These are phyloP conservation scores for Cochlearia excelsa DNA, from an alignment of 345 rosid species.

Conservation along the genomic window DNA sequence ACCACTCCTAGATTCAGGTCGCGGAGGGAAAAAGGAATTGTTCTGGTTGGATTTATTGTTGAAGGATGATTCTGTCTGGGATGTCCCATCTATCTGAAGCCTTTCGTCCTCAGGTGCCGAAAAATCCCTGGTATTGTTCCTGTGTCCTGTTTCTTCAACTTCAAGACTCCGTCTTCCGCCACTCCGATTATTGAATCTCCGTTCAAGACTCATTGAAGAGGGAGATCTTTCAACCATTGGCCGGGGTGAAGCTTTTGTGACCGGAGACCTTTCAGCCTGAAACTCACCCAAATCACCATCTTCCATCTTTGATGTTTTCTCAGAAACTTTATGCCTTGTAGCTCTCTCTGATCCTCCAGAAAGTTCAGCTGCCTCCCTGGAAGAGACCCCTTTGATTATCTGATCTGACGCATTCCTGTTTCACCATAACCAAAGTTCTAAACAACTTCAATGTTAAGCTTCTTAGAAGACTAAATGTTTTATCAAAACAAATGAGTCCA, in stretches of 20 bases:
- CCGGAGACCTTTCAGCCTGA: slow-evolving; percentile 59
- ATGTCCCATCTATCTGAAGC: slow-evolving; percentile 54
- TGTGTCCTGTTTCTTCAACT: slow-evolving; percentile 66
- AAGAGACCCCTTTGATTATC: slow-evolving; percentile 51
- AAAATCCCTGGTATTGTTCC: slow-evolving; percentile 46
- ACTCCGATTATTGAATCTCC: slow-evolving; percentile 54
- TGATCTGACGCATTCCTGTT: slow-evolving; percentile 56
- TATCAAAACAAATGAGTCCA: background rate
- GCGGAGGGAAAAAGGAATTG: slow-evolving; percentile 55
- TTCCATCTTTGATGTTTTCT: slow-evolving; percentile 54
- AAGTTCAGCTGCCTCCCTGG: slow-evolving; percentile 48
- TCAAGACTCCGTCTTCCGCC: slow-evolving; percentile 65
- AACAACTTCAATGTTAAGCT: slow-evolving; percentile 17
- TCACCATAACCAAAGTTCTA: slow-evolving; percentile 22
- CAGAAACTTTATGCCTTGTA: slow-evolving; percentile 55
- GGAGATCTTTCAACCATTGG: slow-evolving; percentile 8
- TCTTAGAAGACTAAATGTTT: slow-evolving; percentile 3
- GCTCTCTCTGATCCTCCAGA: slow-evolving; percentile 61
- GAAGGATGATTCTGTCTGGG: slow-evolving; percentile 56
- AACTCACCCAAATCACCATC: slow-evolving; percentile 65
- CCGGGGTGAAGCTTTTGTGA: slow-evolving; percentile 75
- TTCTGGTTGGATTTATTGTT: slow-evolving; percentile 55
- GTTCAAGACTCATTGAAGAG: slow-evolving; percentile 43
- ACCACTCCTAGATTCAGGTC: slow-evolving; percentile 61
- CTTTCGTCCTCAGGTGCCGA: slow-evolving; percentile 65